Evolutionary conservation across 345 rosid species (phyloP), one percentile per base, ranked within the genome.

Genomic region (Moringa oleifera): DNA sequence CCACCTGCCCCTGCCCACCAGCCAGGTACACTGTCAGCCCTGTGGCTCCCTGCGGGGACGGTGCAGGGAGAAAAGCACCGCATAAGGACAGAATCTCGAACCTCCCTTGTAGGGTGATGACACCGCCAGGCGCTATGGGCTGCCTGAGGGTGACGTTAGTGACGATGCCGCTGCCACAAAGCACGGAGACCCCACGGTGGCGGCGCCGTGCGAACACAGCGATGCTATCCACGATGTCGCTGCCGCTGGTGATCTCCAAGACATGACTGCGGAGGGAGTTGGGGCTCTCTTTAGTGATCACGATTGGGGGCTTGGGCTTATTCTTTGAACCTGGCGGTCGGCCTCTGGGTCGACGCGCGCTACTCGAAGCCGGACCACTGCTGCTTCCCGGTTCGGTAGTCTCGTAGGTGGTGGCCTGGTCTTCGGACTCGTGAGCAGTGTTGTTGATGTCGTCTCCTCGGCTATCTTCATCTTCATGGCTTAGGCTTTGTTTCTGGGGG

Each of bases 261-360:
- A 93, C 88, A 17, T 93, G 97, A 83, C 98, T 90, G 11, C 78
- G 86, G 8, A 93, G 83, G 7, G 94, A 78, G 69, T 87, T 86
- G 28, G 97, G 91, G 74, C 90, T 83, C 61, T 93, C 98, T 69
- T 87, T 93, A 20, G 96, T 84, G 58, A 93, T 75, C 24, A 93
- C 78, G 2, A 87, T 67, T 0, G 97, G 97, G 10, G 78, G 80
- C 67, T 81, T 93, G 0, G 90, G 87, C 64, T 81, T 90, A 82
- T 93, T 93, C 75, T 80, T 92, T 1, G 98, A 89, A 45, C 98
- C 98, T 0, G 91, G 80, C 0, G 98, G 98, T 19, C 97, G 67
- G 0, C 98, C 98, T 67, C 97, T 79, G 0, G 95, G 93, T 23
- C 98, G 77, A 0, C 98, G 88, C 33, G 82, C 78, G 13, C 71